Evolutionary conservation across 805 yeast genomes (phyloP), one percentile per base, ranked within the genome.

Genomic region (Ogataea populi-albae): DNA sequence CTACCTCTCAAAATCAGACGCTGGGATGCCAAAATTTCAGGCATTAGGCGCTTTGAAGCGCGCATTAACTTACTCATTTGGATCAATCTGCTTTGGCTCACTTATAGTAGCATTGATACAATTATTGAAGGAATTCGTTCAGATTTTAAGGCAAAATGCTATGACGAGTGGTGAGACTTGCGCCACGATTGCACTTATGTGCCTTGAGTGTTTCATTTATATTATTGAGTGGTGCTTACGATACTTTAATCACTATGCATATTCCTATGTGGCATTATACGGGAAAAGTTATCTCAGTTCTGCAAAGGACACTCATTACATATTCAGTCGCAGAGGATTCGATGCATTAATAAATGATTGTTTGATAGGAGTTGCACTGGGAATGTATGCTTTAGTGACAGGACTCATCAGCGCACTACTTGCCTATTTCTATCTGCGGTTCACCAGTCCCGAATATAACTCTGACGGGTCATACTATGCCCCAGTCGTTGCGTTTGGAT

Each of bases 221-320:
- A 43, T 49, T 19, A 41, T 49, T 19, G 55, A 47, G 24, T 57
- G 36, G 52, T 49, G 40, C 41, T 81, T 83, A 6, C 68, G 79
- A 38, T 86, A 82, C 64, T 86, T 91, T 68, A 87, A 89, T 62
- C 87, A 83, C 52, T 89, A 89, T 57, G 94, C 96, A 4, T 86
- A 83, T 57, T 81, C 94, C 21, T 86, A 79, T 54, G 72, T 89
- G 53, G 95, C 96, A 0, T 68, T 89, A n/a, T 89, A 87, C 60
- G 97, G 97, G 22, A 79, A 78, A 50, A 68, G 77, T 23, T 88
- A 87, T 54, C 50, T 84, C 28, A 68, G 70, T 22, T 79, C 94
- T 2, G 89, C 95, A 0, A 81, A 73, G 50, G 88, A 85, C 38
- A 84, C 96, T 0, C 79, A 86, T 74, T 72, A 73, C 45, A 69